Evolutionary conservation across 148 eudicot genomes (phyloP), one percentile per base, ranked within the genome.

Genomic region (Cornus kousa): DNA sequence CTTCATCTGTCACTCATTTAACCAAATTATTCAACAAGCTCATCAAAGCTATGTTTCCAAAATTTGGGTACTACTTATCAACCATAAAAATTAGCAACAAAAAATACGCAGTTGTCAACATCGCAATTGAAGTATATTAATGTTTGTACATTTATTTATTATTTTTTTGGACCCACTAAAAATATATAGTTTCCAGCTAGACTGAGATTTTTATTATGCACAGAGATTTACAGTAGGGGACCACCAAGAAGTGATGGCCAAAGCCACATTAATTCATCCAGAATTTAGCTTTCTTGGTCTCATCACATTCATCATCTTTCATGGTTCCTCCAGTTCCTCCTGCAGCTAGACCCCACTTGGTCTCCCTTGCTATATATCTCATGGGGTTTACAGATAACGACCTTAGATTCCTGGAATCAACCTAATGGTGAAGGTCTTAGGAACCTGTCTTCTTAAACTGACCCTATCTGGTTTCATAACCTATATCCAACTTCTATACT

Each of bases 11-110:
- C 0, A 62, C 22, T 20, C 20, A 57, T 19, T 14, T 13, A 57
- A 57, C 20, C 62, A 57, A 57, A 57, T 57, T 19, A 13, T 57
- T 57, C 19, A 57, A 13, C 62, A 57, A 57, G 5, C 20, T 57
- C 20, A 57, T 13, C 5, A 57, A 8, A 11, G 3, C 20, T 57
- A 57, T 3, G 28, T 57, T 57, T 16, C n/a, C 62, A 13, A 2
- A 11, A 8, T 57, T 5, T 13, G 62, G 50, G 81, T 85, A 71
- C 84, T 84, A 62, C 75, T 81, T 82, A 83, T 72, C 80, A 80
- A 68, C 82, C 77, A 84, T 86, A 83, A 82, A 80, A 86, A 86
- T 86, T 80, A 82, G 78, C 86, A 81, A 84, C 83, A 79, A 81
- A 79, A 83, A 80, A 71, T 74, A 74, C 79, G 75, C 82, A 78